Evolutionary conservation across 2,329 filamentous ascomycete species (phyloP), one percentile per base, ranked within the genome.

Genomic region (Colletotrichum phormii): DNA sequence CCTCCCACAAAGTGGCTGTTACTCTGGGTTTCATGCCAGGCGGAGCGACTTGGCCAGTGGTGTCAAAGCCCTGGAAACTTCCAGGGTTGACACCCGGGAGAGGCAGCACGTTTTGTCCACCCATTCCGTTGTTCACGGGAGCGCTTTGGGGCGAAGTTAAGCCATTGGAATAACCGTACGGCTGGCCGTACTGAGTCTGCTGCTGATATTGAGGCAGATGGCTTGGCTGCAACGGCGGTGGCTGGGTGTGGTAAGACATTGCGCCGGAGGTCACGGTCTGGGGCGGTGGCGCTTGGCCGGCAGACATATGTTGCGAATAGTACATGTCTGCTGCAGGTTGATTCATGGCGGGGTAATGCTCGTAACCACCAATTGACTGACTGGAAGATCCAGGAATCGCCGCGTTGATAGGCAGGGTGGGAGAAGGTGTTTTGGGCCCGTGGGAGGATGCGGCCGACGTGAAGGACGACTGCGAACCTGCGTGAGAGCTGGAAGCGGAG

Each of bases 1-100:
- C 97, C 86, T 98, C 97, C 97, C 97, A 99, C 29, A 99, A 83
- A 0, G 97, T 99, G 9, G 97, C 97, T 5, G 97, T 98, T 33
- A 99, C 97, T 74, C 96, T 89, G 24, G 97, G 97, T 86, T 98
- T 98, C 91, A 98, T 97, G 35, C 96, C 96, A 3, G 94, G 94
- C 9, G 97, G 97, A 22, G 95, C 94, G 72, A 97, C 86, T 82
- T 98, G 97, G 9, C 97, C 97, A n/a, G 94, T 97, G 8, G 92
- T 93, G 80, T 98, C 97, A 76, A 90, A 91, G 4, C 86, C 86
- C 66, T 84, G 81, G 80, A 93, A 95, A 24, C 83, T 84, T 58
- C 89, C 84, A 77, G 85, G 86, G 66, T 83, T 78, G 22, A 88
- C 84, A 72, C 93, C 85, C 66, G 93, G 94, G 8, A 95, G 86